A percentile compares a stretch with the other conserved stretches of the same genome.
These are phyloP conservation scores for Phaeoacremonium minimum DNA, from an alignment of 2,329 filamentous ascomycete genomes.

Conservation along the genomic window DNA sequence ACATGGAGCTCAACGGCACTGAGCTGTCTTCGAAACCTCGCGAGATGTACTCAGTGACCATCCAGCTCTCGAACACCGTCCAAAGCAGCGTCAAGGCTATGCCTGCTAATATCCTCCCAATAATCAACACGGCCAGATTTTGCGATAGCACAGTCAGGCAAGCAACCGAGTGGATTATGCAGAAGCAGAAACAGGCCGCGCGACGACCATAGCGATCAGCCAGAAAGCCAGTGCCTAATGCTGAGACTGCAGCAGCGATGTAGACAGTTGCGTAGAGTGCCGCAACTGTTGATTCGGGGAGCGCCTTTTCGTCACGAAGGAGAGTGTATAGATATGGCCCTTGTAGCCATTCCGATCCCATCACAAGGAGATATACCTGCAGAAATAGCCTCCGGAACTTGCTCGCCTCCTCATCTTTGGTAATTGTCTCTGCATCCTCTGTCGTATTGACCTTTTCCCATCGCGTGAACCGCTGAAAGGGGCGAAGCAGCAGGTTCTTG, in stretches of 20 bases:
- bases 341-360: constrained; percentile 12
- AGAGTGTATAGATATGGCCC: constrained; percentile 11
- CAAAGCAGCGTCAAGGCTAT: constrained; percentile 49
- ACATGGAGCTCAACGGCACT: constrained; percentile 41
- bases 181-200: constrained; percentile 9
- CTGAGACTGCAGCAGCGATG: constrained; percentile 12
- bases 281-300: constrained; percentile 9
- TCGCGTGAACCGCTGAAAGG: constrained; percentile 1
- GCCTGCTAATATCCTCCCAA: constrained; percentile 43
- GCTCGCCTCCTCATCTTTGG: constrained; percentile 2
- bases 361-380: constrained; percentile 11
- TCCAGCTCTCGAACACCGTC: constrained; percentile 55
- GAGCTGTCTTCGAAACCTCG: constrained; percentile 31
- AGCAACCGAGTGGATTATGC: constrained; percentile 9
- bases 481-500: constrained; percentile 2
- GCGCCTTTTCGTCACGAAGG: constrained; percentile 11
- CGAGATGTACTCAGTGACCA: constrained; percentile 50
- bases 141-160: constrained; percentile 9
- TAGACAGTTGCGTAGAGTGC: constrained; percentile 11
- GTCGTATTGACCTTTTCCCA: constrained; percentile 2
- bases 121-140: constrained; percentile 8
- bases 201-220: constrained; percentile 12
- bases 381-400: constrained; percentile 9
- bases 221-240: constrained; percentile 9
- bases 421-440: not conserved